These are phyloP conservation scores for Colletotrichum orchidophilum DNA, from an alignment of 2,329 filamentous ascomycete genomes.

Conservation along the genomic window DNA sequence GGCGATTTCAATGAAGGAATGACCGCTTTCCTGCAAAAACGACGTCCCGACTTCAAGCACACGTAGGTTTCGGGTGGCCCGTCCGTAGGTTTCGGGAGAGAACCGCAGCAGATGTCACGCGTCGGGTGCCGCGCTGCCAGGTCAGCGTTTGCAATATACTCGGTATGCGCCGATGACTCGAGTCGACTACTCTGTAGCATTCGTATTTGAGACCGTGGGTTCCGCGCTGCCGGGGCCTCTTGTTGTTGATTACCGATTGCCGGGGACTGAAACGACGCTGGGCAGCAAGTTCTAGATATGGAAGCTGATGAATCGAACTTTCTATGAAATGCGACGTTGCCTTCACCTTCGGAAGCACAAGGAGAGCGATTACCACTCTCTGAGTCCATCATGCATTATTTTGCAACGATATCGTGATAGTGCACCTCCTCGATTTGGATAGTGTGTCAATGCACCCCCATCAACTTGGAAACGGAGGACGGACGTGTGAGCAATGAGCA, in stretches of 20 bases:
- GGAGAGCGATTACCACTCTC: not conserved
- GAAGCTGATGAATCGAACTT: not conserved
- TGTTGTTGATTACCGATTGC: not conserved
- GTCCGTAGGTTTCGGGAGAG: constrained; percentile 10
- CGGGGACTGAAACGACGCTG: not conserved
- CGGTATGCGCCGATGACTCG: not conserved
- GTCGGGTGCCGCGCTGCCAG: not conserved
- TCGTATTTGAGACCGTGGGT: not conserved
- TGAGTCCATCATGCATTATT: not conserved
- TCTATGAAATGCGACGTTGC: not conserved
- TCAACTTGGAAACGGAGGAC: not conserved
- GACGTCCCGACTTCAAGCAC: constrained; percentile 40
- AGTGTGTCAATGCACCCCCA: not conserved
- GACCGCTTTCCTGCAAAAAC: constrained; percentile 52
- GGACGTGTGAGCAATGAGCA: not conserved
- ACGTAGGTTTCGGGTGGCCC: constrained; percentile 8
- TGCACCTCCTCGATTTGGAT: constrained; percentile 19
- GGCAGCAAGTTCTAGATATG: not conserved
- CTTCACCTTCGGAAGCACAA: not conserved
- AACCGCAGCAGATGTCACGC: not conserved
- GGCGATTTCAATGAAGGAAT: constrained; percentile 52
- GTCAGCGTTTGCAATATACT: not conserved
- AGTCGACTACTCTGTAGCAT: not conserved
- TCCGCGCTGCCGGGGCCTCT: not conserved
- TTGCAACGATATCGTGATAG: not conserved